A percentile compares a stretch with the other conserved stretches of the same genome.
These are phyloP conservation scores for Xylaria sp. DNA, from an alignment of 2,329 filamentous ascomycete species.

Conservation along the genomic window DNA sequence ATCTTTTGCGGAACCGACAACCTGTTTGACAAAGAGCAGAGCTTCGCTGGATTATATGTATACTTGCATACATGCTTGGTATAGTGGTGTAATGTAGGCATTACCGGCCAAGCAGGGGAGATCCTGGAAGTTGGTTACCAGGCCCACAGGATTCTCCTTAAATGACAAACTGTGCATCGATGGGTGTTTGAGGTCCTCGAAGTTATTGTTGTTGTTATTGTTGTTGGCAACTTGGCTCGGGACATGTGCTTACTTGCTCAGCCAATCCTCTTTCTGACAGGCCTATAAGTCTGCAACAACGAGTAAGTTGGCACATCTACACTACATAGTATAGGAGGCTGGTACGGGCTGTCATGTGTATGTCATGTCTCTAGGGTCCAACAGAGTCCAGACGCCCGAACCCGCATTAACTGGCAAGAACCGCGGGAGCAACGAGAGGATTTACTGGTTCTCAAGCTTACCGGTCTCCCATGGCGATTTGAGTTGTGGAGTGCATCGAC, in stretches of 20 bases:
- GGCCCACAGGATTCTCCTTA: constrained; percentile 22
- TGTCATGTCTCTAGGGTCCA: constrained; percentile 18
- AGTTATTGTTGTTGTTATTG: not conserved
- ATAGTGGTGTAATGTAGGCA: constrained; percentile 2
- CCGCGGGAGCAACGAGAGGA: not conserved
- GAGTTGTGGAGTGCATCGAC: constrained; percentile 1
- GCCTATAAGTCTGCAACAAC: not conserved
- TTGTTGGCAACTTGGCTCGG: constrained; percentile 11
- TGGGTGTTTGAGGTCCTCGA: constrained; percentile 14
- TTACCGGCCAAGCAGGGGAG: constrained; percentile 25
- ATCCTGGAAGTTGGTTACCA: constrained; percentile 13
- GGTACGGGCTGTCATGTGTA: not conserved
- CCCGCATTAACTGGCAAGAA: constrained; percentile 17
- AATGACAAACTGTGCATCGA: constrained; percentile 22
- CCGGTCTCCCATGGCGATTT: not conserved
- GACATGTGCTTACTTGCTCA: not conserved
- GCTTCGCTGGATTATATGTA: not conserved
- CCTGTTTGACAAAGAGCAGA: constrained; percentile 10
- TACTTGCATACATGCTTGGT: not conserved
- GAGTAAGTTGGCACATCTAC: not conserved
- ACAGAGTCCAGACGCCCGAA: constrained; percentile 12
- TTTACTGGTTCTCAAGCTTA: not conserved
- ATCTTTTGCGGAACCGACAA: constrained; percentile 12
- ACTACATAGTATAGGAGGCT: not conserved
- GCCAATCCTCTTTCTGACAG: not conserved